These are phyloP conservation scores for Eucalyptus virginea DNA, from an alignment of 345 rosid species.

Conservation along the genomic window DNA sequence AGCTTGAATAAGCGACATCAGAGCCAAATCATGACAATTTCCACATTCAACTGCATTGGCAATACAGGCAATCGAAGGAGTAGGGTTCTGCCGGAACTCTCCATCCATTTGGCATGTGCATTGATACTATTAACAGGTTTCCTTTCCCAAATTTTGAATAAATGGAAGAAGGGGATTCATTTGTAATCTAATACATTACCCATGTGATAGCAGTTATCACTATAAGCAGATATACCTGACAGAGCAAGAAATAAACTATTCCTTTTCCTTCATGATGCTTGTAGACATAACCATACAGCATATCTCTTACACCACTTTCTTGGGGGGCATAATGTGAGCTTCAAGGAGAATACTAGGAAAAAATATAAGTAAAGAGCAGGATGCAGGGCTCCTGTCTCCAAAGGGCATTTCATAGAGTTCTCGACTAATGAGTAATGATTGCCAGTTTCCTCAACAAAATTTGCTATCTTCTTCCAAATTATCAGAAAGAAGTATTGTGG, in stretches of 20 bases:
- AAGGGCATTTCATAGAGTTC: not conserved
- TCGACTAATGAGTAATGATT: not conserved
- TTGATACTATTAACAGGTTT: not conserved
- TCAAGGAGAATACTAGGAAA: not conserved
- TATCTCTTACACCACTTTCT: not conserved
- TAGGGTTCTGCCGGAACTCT: not conserved
- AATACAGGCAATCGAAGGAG: not conserved
- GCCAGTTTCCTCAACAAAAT: not conserved
- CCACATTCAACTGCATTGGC: not conserved
- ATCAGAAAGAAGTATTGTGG: not conserved
- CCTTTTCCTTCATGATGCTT: not conserved
- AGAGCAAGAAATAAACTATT: not conserved
- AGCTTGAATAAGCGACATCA: not conserved
- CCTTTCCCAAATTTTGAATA: not conserved
- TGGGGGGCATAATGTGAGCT: not conserved
- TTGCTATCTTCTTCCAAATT: not conserved
- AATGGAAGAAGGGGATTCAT: not conserved
- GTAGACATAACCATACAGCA: not conserved
- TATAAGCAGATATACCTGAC: not conserved
- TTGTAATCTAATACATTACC: not conserved
- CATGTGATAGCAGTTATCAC: not conserved
- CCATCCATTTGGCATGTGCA: not conserved
- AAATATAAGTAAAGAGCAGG: not conserved
- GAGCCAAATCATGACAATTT: not conserved
- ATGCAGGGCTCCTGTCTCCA: not conserved